Conservation (phyloP, 1,284 basidiomycete genomes). For the Heliocybe sulcata region DNA sequence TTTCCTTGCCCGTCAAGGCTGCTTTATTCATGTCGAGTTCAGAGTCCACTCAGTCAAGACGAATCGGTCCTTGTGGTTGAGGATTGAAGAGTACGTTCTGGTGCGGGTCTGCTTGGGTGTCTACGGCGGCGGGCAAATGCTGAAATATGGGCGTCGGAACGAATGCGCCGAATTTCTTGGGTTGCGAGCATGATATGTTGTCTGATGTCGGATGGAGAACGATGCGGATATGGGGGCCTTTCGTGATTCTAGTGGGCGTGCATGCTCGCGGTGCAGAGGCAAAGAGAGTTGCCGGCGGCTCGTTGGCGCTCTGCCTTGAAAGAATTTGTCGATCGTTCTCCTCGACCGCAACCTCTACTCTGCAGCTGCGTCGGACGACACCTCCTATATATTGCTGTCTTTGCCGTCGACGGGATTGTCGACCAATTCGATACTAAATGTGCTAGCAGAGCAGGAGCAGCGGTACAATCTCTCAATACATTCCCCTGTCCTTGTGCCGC, state of each 20-base stretch:
- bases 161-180: constrained; percentile 27
- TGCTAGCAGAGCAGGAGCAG: constrained; percentile 20
- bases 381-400: constrained; percentile 24
- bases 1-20: constrained; percentile 33
- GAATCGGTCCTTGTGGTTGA: constrained; percentile 68
- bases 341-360: constrained; percentile 11
- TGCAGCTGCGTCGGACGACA: constrained; percentile 6
- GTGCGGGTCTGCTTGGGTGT: constrained; percentile 36
- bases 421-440: constrained; percentile 29
- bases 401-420: constrained; percentile 32
- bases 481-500: constrained; percentile 55
- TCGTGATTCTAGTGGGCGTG: constrained; percentile 21
- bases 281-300: constrained; percentile 1
- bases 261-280: background rate
- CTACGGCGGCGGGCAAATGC: constrained; percentile 45
- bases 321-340: constrained; percentile 19
- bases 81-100: constrained; percentile 41
- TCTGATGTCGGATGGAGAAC: constrained; percentile 28
- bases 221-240: constrained; percentile 60
- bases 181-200: constrained; percentile 15
- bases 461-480: constrained; percentile 8
- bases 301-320: background rate
- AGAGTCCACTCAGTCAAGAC: constrained; percentile 76
- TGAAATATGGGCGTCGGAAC: constrained; percentile 55
- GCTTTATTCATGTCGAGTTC: constrained; percentile 31